Base-by-base conservation (phyloP, 495 filamentous ascomycete species). In the Hypoxylon subgilvum region DNA sequence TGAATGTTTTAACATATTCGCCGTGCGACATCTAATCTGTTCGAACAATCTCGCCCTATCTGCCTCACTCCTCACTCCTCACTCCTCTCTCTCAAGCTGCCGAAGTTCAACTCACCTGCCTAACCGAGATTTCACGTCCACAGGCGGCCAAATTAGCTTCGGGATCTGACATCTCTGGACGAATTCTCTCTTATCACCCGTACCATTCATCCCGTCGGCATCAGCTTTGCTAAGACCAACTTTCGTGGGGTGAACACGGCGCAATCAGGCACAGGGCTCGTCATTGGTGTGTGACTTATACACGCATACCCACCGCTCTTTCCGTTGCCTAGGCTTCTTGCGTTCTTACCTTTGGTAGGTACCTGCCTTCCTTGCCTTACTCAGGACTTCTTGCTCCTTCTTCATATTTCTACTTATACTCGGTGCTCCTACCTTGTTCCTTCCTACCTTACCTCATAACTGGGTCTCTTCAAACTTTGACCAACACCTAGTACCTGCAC, bases 201-300 rank as follows among this genome's bases (percentile, higher is more conserved):
- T 57, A 3, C 32, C 27, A 53, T 48, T 64, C 44, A 49, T 45
- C 44, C 46, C 48, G 31, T 58, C 61, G 54, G 53, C 53, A 64
- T 64, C 54, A 59, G 61, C 61, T 64, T 64, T 58, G 53, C 61
- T 64, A 64, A 64, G 61, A 64, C 32, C 40, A 45, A 47, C 40
- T 25, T 36, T 30, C 58, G 60, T 63, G 60, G 60, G 53, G 60
- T 63, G 52, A n/a, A 30, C 41, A 34, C 52, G 51, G 31, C 50
- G 31, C 50, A 31, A 39, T 10, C 21, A 61, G 39, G 43, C 21
- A 48, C 43, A 35, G 36, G 42, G 8, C 38, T 55, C 51, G 43
- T 62, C 44, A 54, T 49, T 61, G 46, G 61, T 58, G 49, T 64
- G 42, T 42, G 30, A 52, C 41, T 57, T 52, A 47, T 39, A 57